Conservation (phyloP, 371 early-diverging fungal genomes). For the Circinella umbellata region DNA sequence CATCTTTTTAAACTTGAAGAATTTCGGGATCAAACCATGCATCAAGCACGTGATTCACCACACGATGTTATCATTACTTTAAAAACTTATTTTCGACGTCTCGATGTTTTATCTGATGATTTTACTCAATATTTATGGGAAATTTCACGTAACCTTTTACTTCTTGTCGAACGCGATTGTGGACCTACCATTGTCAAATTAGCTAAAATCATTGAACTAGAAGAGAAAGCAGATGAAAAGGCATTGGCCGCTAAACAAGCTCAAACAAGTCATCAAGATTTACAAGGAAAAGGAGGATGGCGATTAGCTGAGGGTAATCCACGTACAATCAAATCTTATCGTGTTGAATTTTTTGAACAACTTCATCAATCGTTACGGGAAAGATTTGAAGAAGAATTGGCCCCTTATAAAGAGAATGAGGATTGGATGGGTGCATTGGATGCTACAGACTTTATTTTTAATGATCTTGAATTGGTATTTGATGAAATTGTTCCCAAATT, state of each 20-base stretch:
- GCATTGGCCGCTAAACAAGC: conserved; percentile 67
- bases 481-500: conserved; percentile 89
- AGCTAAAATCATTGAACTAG: conserved; percentile 90
- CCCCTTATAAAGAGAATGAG: conserved; percentile 49
- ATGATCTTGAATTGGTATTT: conserved; percentile 86
- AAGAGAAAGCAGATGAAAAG: conserved; percentile 85
- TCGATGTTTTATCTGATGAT: conserved; percentile 79
- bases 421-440: conserved; percentile 67
- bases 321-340: conserved; percentile 72
- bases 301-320: conserved; percentile 60
- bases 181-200: conserved; percentile 79
- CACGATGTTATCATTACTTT: conserved; percentile 84
- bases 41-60: conserved; percentile 73
- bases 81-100: conserved; percentile 77
- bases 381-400: conserved; percentile 62
- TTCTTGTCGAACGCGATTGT: conserved; percentile 72
- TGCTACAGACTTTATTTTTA: conserved; percentile 79
- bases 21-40: conserved; percentile 84
- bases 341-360: conserved; percentile 78
- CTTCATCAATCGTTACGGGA: conserved; percentile 71
- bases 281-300: conserved; percentile 62
- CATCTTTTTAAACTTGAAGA: conserved; percentile 86
- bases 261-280: conserved; percentile 58
- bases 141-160: conserved; percentile 77
- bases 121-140: conserved; percentile 90